Conservation (phyloP, 169 alveolate genomes). For the Perkinsus marinus region DNA sequence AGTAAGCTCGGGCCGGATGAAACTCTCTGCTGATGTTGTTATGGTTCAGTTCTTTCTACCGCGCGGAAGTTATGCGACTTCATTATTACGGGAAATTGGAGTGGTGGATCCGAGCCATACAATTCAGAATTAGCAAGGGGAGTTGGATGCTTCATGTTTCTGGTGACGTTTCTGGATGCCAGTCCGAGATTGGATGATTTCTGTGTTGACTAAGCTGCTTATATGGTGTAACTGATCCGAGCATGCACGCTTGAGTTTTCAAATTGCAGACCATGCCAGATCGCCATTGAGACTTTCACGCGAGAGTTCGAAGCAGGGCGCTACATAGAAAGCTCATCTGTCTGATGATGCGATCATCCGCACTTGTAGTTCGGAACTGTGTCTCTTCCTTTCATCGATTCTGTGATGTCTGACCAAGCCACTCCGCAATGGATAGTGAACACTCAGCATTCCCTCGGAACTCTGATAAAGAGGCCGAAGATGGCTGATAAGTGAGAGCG, state of each 20-base stretch:
- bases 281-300: too few relatives aligned
- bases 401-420: background rate
- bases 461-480: background rate
- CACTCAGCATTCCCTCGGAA: background rate
- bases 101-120: background rate
- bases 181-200: too few relatives aligned
- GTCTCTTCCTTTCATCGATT: too few relatives aligned
- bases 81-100: background rate
- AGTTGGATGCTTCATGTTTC: background rate
- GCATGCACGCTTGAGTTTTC: too few relatives aligned
- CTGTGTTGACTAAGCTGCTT: too few relatives aligned
- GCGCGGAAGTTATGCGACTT: background rate
- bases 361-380: too few relatives aligned
- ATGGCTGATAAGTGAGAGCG: background rate
- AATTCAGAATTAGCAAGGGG: background rate
- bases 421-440: background rate
- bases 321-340: too few relatives aligned
- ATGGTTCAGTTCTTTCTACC: background rate
- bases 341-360: too few relatives aligned
- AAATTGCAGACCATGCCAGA: too few relatives aligned
- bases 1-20: background rate
- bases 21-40: background rate
- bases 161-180: background rate
- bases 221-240: too few relatives aligned
- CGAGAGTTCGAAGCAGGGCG: too few relatives aligned